Conservation (phyloP, 1,139 yeast species). For the Candida buenavistaensis region DNA sequence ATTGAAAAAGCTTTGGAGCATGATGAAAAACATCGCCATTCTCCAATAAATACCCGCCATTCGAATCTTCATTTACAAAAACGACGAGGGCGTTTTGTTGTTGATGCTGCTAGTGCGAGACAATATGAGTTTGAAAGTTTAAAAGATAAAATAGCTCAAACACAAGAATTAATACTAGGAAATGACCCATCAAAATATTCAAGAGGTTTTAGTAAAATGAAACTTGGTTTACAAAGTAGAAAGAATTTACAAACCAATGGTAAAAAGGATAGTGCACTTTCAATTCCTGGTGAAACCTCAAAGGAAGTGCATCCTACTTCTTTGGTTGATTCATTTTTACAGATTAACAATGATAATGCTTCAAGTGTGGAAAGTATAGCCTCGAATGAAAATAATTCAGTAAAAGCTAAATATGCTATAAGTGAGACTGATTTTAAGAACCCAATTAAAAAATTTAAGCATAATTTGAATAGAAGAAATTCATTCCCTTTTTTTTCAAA, state of each 20-base stretch:
- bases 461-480: slow-evolving; percentile 39
- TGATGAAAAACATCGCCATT: slow-evolving; percentile 8
- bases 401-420: slow-evolving; percentile 4
- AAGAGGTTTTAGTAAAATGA: slow-evolving; percentile 39
- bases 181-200: slow-evolving; percentile 32
- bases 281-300: slow-evolving; percentile 6
- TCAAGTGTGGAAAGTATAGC: slow-evolving; percentile 10
- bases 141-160: slow-evolving; percentile 33
- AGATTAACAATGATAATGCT: slow-evolving; percentile 17
- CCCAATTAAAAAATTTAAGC: slow-evolving; percentile 18
- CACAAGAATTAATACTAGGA: slow-evolving; percentile 17
- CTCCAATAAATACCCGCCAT: slow-evolving; percentile 12
- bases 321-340: slow-evolving; percentile 23
- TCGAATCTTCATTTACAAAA: slow-evolving; percentile 13
- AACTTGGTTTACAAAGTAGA: slow-evolving; percentile 33
- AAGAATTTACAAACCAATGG: slow-evolving; percentile 7
- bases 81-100: slow-evolving; percentile 12
- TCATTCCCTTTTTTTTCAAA: slow-evolving; percentile 39
- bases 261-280: slow-evolving; percentile 3
- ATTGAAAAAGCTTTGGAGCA: background rate
- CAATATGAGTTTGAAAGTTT: slow-evolving; percentile 37
- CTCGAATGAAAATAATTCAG: slow-evolving; percentile 7
- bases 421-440: slow-evolving; percentile 6
- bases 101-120: slow-evolving; percentile 8
- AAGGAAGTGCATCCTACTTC: slow-evolving; percentile 15